Evolutionary conservation across 2,329 filamentous ascomycete genomes (phyloP).

Genomic region (Pseudopithomyces maydicus): DNA sequence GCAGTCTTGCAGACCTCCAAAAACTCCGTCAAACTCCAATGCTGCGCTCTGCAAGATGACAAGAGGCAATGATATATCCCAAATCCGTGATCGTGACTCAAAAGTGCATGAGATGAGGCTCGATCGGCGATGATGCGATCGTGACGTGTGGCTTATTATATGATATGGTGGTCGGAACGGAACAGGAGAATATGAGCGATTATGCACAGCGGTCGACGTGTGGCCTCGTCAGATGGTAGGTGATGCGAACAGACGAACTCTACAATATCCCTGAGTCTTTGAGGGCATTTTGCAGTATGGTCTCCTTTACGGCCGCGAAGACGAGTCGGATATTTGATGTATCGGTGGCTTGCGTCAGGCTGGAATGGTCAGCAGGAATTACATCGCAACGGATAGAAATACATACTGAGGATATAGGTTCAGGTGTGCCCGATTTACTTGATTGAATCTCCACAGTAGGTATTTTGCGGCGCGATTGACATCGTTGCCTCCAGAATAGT

Average conservation of each 20-base stretch:
- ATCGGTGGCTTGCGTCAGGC: slow-evolving; percentile 97
- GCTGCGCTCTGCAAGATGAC: slow-evolving; percentile 43
- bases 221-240: slow-evolving; percentile 18
- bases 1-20: slow-evolving; percentile 30
- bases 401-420: slow-evolving; percentile 90
- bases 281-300: slow-evolving; percentile 95
- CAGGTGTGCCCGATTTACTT: slow-evolving; percentile 93
- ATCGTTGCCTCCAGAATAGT: slow-evolving; percentile 96
- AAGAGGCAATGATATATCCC: slow-evolving; percentile 45
- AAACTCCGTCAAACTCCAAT: slow-evolving; percentile 44
- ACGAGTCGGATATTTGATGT: slow-evolving; percentile 98
- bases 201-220: slow-evolving; percentile 40
- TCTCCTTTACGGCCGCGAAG: slow-evolving; percentile 98
- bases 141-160: slow-evolving; percentile 44
- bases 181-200: slow-evolving; percentile 15
- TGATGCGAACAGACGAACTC: slow-evolving; percentile 2
- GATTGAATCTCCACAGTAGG: slow-evolving; percentile 96
- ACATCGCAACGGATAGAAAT: slow-evolving; percentile 6
- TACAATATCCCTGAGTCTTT: slow-evolving; percentile 95
- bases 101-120: slow-evolving; percentile 34
- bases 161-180: slow-evolving; percentile 32
- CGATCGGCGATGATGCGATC: slow-evolving; percentile 34
- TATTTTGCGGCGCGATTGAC: slow-evolving; percentile 99
- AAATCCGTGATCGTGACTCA: slow-evolving; percentile 41
- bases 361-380: slow-evolving; percentile 49